phyloP scores from a whole-genome alignment of 108 stramenopile species.

The Cylindrotheca closterium region DNA sequence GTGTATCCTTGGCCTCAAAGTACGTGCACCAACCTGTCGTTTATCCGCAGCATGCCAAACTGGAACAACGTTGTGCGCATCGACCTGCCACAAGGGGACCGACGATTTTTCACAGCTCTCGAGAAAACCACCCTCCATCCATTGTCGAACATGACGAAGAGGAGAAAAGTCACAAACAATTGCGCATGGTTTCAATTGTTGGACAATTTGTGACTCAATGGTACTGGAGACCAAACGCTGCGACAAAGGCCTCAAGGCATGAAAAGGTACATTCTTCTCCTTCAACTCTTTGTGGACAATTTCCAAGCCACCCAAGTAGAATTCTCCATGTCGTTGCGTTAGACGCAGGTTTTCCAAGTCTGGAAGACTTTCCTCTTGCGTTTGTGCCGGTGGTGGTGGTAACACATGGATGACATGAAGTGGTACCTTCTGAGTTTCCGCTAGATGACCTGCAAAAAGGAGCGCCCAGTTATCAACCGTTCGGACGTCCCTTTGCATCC shows the following conservation, averaged over 20 bases:
- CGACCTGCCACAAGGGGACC: conserved; percentile 90
- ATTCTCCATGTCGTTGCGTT: conserved; percentile 86
- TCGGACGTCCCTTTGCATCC: conserved; percentile 98
- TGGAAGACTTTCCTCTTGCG: conserved; percentile 26
- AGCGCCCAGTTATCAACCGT: conserved; percentile 96
- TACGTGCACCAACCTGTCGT: conserved; percentile 95
- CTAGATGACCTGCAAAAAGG: conserved; percentile 73
- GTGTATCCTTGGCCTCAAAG: conserved; percentile 93
- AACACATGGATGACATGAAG: conserved; percentile 78
- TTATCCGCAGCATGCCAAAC: conserved; percentile 92
- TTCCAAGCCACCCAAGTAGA: conserved; percentile 86
- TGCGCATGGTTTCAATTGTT: conserved; percentile 32
- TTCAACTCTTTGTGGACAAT: conserved; percentile 71
- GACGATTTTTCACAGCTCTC: conserved; percentile 37
- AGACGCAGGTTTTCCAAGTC: conserved; percentile 40
- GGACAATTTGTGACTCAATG: conserved; percentile 42
- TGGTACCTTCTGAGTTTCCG: conserved; percentile 49
- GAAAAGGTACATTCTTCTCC: conserved; percentile 72
- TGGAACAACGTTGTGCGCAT: conserved; percentile 98
- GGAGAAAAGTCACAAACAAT: conserved; percentile 93
- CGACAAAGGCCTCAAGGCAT: conserved; percentile 59
- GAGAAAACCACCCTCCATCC: conserved; percentile 61
- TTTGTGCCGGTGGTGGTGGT: conserved; percentile 47
- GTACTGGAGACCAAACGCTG: conserved; percentile 44
- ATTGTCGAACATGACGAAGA: conserved; percentile 66